These are phyloP conservation scores for Dimocarpus longan DNA, from an alignment of 345 rosid species.

Conservation along the genomic window DNA sequence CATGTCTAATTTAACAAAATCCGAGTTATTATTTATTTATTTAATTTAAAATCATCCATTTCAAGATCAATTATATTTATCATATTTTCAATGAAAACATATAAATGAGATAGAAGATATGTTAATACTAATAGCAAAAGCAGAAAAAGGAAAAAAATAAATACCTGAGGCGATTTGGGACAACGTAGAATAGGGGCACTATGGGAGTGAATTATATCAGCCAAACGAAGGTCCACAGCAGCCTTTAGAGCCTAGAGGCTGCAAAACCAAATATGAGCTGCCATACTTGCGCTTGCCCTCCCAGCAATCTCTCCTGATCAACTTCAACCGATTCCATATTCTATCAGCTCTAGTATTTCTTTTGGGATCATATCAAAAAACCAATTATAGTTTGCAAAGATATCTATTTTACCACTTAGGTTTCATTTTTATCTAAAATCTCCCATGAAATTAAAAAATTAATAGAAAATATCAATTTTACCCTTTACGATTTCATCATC, in stretches of 20 bases:
- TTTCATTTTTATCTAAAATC: too few relatives aligned
- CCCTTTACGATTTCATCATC: too few relatives aligned
- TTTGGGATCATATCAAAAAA: too few relatives aligned
- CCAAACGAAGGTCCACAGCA: conserved; percentile 28
- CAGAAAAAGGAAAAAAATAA: not conserved
- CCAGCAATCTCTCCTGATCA: not conserved
- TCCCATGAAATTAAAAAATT: too few relatives aligned
- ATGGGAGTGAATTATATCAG: conserved; percentile 15
- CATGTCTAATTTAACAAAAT: too few relatives aligned
- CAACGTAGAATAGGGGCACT: not conserved
- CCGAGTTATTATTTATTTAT: too few relatives aligned
- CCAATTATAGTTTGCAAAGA: too few relatives aligned
- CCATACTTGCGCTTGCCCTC: conserved; percentile 22
- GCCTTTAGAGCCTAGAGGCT: conserved; percentile 25
- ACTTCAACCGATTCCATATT: not conserved
- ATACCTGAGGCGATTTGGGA: conserved; percentile 2
- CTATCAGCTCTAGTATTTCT: not conserved
- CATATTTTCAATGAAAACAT: not conserved
- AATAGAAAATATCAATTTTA: too few relatives aligned
- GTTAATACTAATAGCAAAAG: not conserved
- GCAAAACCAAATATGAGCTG: conserved; percentile 26
- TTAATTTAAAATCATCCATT: too few relatives aligned
- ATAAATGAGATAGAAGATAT: not conserved
- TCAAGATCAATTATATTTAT: too few relatives aligned
- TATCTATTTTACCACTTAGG: too few relatives aligned